phyloP scores from a whole-genome alignment of 2,329 filamentous ascomycete genomes.

The Aureobasidium leucospermi region DNA sequence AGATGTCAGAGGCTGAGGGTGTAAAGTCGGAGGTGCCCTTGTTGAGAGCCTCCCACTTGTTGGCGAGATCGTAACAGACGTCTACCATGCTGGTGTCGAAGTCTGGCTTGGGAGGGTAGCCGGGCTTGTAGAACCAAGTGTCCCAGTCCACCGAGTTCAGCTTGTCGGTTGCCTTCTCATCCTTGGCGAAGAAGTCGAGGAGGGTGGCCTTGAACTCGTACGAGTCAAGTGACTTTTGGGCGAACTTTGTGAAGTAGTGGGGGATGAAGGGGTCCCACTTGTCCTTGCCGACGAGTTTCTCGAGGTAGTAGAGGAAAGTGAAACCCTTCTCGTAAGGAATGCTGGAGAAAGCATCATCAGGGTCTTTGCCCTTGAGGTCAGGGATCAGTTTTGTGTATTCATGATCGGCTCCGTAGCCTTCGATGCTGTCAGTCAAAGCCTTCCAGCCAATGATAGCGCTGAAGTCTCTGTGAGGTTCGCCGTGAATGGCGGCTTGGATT shows the following conservation, averaged over 20 bases:
- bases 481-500: constrained; percentile 69
- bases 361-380: constrained; percentile 81
- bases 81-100: constrained; percentile 87
- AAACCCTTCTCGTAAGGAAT: constrained; percentile 97
- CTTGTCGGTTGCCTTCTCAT: constrained; percentile 55
- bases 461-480: constrained; percentile 82
- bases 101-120: constrained; percentile 79
- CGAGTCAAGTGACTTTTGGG: constrained; percentile 80
- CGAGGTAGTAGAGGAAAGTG: constrained; percentile 85
- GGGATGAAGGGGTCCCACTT: constrained; percentile 94
- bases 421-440: constrained; percentile 70
- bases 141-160: constrained; percentile 78
- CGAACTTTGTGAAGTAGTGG: constrained; percentile 83
- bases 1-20: constrained; percentile 62
- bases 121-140: constrained; percentile 77
- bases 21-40: constrained; percentile 38
- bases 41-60: constrained; percentile 64
- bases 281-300: constrained; percentile 74
- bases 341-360: constrained; percentile 89
- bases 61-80: constrained; percentile 72
- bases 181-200: constrained; percentile 70
- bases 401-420: constrained; percentile 72
- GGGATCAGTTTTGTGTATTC: constrained; percentile 89
- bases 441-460: constrained; percentile 97
- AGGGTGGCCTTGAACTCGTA: constrained; percentile 91